Base-by-base conservation (phyloP, 148 eudicot genomes). In the Fagopyrum tataricum region DNA sequence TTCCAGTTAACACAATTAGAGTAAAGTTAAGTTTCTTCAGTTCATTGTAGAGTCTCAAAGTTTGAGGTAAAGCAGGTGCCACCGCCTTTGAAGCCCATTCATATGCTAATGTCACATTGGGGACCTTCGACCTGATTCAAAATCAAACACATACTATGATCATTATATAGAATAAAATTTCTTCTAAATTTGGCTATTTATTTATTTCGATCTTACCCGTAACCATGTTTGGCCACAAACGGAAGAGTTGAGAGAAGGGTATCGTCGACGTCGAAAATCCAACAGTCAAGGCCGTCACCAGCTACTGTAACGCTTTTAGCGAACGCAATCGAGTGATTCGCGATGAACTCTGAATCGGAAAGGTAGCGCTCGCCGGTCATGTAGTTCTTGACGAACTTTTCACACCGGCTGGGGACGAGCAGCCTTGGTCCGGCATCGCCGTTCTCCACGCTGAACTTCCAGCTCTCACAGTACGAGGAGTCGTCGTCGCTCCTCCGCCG, bases 1-100 rank as follows among this genome's bases (percentile, higher is more conserved):
- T 85, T 10, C 98, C 98, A 37, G 98, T 93, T 76, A 93, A 81
- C 39, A 93, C 74, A 77, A 93, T 79, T 74, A 90, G 81, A 11
- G 78, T 90, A 75, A 93, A 84, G 12, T 96, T 93, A 2, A 86
- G 82, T 74, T 80, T 37, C 67, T 89, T 82, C 43, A 93, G 84
- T 76, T 89, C 85, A 49, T 82, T 83, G 84, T 93, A 93, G 72
- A 93, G 76, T 59, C 81, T 79, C 80, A 89, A 78, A 79, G 92
- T 93, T 67, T 94, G 85, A 13, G 88, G 78, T 43, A 93, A 48
- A 64, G 86, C 89, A 67, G 91, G 92, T 17, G 92, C 93, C 71
- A 80, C 75, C 4, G 87, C 92, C 74, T 75, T 73, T 41, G 74
- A 75, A 23, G 76, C 87, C 93, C 93, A 93, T 39, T 81, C 75